Evolutionary conservation across 176 grass and related monocot species (phyloP), one percentile per base, ranked within the genome.

Genomic region (Luzula sylvatica): DNA sequence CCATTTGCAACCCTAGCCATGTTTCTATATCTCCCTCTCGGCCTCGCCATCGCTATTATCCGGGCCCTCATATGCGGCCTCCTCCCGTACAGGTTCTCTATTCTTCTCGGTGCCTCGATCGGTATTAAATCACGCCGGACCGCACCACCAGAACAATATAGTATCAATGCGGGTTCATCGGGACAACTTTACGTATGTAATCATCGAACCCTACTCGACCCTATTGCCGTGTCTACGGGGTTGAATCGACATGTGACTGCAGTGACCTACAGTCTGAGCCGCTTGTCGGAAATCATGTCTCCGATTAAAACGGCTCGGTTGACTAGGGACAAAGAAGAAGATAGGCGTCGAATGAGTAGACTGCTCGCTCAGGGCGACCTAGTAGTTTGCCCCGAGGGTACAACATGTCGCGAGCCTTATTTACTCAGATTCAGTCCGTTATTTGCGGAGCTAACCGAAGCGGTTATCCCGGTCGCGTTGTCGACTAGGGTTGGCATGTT

Each of bases 371-470:
- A 23, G 1, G 76, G 86, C 2, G 72, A 75, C 54, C 58, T 92
- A 19, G 77, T 85, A 38, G 81, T 93, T 24, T 93, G 87, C 69
- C 87, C 87, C 2, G 81, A 93, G 60, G 87, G 87, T 8, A 92
- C 87, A 2, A 93, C 87, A 2, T 93, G 87, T 64, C 53, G 87
- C 15, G 87, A 93, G 55, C 49, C 53, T 12, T 85, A 74, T 54
- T 65, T 93, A 22, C 58, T 93, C 7, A 61, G 81, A 14, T 78
- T 85, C 77, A 85, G 87, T 71, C 87, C 77, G 5, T 75, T 93
- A 38, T 81, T 72, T 49, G 44, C 77, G 3, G 81, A 85, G 68
- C 55, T 85, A 20, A 65, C 42, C 9, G 55, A 24, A 7, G 81
- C 16, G 24, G 75, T 78, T 12, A 68, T 61, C 39, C 73, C 87